Evolutionary conservation across 2,329 filamentous ascomycete species (phyloP), one percentile per base, ranked within the genome.

Genomic region (Aspergillus amoenus): DNA sequence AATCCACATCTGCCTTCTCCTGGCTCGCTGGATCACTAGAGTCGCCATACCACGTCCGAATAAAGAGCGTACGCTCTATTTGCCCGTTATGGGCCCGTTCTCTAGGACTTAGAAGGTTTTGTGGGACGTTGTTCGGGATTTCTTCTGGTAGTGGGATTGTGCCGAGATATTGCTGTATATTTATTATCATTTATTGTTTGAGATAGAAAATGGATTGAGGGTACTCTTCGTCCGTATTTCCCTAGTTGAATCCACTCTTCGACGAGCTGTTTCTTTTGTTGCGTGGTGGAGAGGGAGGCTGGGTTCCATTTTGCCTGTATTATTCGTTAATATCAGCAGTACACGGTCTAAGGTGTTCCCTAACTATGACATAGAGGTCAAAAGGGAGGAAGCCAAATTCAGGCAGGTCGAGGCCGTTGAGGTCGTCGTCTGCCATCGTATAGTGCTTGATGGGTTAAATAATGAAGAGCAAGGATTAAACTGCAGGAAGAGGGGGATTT

Each of bases 11-110:
- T 1, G 61, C 61, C 12, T 55, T 55, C 13, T 54, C 44, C 34
- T 57, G 58, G 21, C 58, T 61, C 12, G 48, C 51, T 13, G 17
- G 30, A 24, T 64, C 48, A 22, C 22, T 37, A 13, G 39, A 13
- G 9, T 54, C 9, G 1, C 62, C 62, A 47, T 59, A 64, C 58
- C 58, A 64, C 15, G 62, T 64, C 21, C 62, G 58, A 37, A 63
- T 61, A 46, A 49, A 62, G 21, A 64, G 49, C 18, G 42, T 53
- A 32, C 30, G 3, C 3, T 39, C 41, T 17, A 54, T 47, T 34
- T 59, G 52, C 5, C 52, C 55, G 30, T 58, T 41, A 6, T 37
- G 34, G n/a, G 39, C 39, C 15, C 60, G 59, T 6, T 63, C 62
- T 21, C 50, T 30, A 24, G 49, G 41, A 15, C 50, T 52, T 3